phyloP scores from a whole-genome alignment of 2,329 filamentous ascomycete species.

The Hypomyces rosellus region DNA sequence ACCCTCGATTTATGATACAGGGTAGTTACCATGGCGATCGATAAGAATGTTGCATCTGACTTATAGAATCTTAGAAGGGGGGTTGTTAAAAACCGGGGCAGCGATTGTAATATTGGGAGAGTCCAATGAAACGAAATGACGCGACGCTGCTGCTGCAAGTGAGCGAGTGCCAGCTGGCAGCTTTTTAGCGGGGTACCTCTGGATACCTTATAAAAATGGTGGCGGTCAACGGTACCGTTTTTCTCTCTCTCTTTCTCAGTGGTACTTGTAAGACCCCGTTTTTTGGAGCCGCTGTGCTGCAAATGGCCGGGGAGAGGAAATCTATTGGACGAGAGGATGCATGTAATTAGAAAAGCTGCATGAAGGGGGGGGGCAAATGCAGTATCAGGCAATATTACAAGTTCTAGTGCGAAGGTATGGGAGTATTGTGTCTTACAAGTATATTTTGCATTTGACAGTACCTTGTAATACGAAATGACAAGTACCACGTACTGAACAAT shows the following conservation, averaged over 20 bases:
- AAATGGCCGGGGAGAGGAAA: constrained; percentile 1
- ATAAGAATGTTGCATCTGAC: too few species aligned
- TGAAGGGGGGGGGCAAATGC: not conserved
- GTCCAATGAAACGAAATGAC: not conserved
- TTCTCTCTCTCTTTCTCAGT: not conserved
- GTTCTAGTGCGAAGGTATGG: too few species aligned
- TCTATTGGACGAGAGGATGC: constrained; percentile 1
- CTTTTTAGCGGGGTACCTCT: not conserved
- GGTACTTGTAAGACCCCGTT: too few species aligned
- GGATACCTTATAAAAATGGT: not conserved
- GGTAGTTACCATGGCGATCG: too few species aligned
- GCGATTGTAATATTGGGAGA: not conserved
- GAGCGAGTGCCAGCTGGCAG: constrained; percentile 11
- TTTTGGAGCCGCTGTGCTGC: not conserved
- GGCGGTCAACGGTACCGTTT: constrained; percentile 2
- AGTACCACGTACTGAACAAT: too few species aligned
- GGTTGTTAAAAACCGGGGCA: not conserved
- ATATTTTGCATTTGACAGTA: too few species aligned
- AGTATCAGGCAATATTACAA: too few species aligned
- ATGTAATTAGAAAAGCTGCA: not conserved
- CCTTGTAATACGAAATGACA: too few species aligned
- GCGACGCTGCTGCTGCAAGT: not conserved
- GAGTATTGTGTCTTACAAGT: too few species aligned
- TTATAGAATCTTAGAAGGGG: not conserved
- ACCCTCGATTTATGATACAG: too few species aligned